phyloP scores from a whole-genome alignment of 1,284 basidiomycete genomes.

The Trichosporon faecale region DNA sequence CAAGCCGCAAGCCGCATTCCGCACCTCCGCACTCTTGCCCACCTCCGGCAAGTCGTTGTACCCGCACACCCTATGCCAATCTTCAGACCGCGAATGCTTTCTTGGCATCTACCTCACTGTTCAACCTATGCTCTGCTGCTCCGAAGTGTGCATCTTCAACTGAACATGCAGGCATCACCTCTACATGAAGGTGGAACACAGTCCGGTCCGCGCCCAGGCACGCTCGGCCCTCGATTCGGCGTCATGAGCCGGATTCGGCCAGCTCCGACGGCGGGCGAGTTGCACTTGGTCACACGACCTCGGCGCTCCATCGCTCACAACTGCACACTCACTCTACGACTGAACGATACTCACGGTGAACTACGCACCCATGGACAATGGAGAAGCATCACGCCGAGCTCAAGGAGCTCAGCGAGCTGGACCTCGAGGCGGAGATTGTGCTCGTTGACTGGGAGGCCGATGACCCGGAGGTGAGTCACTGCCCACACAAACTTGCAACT shows the following conservation, averaged over 20 bases:
- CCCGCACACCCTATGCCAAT: background rate
- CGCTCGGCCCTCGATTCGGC: background rate
- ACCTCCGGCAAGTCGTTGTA: background rate
- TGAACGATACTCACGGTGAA: background rate
- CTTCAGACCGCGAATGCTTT: background rate
- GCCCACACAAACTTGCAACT: too few relatives aligned
- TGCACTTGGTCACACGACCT: background rate
- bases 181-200: too few relatives aligned
- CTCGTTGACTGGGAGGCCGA: constrained; percentile 34
- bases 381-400: background rate
- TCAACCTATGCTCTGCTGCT: background rate
- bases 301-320: background rate
- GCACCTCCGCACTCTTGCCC: background rate
- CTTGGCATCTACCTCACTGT: background rate
- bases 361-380: background rate
- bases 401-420: background rate
- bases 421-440: constrained; percentile 29
- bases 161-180: too few relatives aligned
- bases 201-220: background rate
- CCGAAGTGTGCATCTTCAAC: too few relatives aligned
- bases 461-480: constrained; percentile 35
- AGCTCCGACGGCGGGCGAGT: constrained; percentile 2
- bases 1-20: background rate
- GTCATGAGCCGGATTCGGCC: background rate
- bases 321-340: background rate